Base-by-base conservation (phyloP, 2,329 filamentous ascomycete genomes). In the Aspergillus japonicus region DNA sequence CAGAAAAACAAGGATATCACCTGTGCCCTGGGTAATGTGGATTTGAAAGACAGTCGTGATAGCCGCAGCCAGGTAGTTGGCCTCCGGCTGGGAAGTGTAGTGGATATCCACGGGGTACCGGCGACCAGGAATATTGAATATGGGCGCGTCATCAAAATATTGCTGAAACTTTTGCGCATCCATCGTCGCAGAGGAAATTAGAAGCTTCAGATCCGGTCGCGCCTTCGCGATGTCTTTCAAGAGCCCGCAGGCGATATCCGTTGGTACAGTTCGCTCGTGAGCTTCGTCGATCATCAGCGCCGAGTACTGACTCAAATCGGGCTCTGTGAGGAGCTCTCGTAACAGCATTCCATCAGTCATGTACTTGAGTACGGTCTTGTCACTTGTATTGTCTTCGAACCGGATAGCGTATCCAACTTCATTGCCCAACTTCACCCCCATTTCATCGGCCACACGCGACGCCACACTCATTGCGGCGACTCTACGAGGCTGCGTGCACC, bases 381-480 rank as follows among this genome's bases (percentile, higher is more conserved):
- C 92, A 72, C 87, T 91, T 0, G 92, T 96, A 64, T 88, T 88
- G 75, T 97, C 91, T 73, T 99, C 95, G 69, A 98, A 99, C 62
- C 95, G 90, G 67, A 99, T 96, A 0, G 89, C 89, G 73, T 97
- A 99, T 16, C 95, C 95, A 26, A 98, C 94, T 71, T 97, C 92
- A 63, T 91, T 90, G 0, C 95, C 95, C 11, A 98, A 80, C 73
- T 94, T 93, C 61, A 92, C 89, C 0, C 90, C 92, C 80, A 96
- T 90, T 73, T 99, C 95, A 58, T 98, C 93, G 0, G 94, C 91
- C 2, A 99, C 95, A 82, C 95, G 92, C 49, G 91, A 87, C n/a
- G 95, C 94, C 21, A 98, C 94, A 70, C 90, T 95, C 94, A 98
- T 98, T 31, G 95, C 95, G 3, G 95, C 95, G 11, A 99, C 95